Base-by-base conservation (phyloP, 306 rosid species). In the Dalbergia cochinchinensis region DNA sequence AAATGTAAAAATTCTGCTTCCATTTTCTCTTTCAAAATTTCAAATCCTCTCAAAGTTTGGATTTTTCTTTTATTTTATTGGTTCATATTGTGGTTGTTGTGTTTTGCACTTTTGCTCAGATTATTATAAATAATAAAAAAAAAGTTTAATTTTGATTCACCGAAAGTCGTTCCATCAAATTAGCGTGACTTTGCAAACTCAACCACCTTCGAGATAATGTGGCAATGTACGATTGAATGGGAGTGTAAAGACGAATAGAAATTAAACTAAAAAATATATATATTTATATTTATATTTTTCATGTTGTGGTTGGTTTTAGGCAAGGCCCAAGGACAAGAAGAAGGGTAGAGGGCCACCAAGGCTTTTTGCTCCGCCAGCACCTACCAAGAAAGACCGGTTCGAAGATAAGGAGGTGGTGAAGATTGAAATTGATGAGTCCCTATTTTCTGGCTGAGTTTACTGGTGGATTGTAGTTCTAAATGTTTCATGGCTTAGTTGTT, bases 271-370 rank as follows among this genome's bases (percentile, higher is more conserved):
- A 20, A 20, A 20, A 20, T 1, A 20, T 1, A 20, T 20, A n/a
- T n/a, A n/a, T 20, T 20, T 20, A n/a, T n/a, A n/a, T 37, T 42
- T 42, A 42, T 42, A 42, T 42, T 47, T 54, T 54, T 34, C 47
- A 63, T 34, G 5, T 63, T 34, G 3, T 35, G 45, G 12, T 63
- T 63, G 20, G 7, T n/a, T 61, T 61, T 42, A 93, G 98, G 90
- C 98, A 14, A 85, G 97, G 83, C 98, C 97, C 13, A 67, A 84
- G 83, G 53, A 90, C 86, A 94, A 94, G 88, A 87, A 82, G n/a
- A 91, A 93, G 48, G 98, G 98, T 54, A 90, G 89, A 83, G 98
- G 98, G 18, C 88, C 93, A 13, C 98, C 97, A 5, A 86, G 90
- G 83, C 77, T 84, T 50, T 75, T 83, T 20, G 77, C 83, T 71